Conservation (phyloP, 495 filamentous ascomycete genomes). For the Penicillium daleae region DNA sequence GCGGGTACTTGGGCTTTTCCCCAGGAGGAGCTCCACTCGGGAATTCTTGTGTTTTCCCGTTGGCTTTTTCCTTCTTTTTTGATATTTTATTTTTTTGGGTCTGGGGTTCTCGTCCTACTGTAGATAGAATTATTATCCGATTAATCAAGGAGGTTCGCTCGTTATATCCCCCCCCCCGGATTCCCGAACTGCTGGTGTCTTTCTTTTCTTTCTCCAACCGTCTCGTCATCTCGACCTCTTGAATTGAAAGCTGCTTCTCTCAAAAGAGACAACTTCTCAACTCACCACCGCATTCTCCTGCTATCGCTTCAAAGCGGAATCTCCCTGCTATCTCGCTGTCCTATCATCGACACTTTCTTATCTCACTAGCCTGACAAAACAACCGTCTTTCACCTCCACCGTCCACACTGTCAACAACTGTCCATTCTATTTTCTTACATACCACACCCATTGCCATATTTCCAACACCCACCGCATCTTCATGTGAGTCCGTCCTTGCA, state of each 20-base stretch:
- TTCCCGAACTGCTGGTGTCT: neutral
- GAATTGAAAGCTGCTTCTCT: neutral
- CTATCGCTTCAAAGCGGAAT: neutral
- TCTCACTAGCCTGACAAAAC: neutral
- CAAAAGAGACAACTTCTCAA: neutral
- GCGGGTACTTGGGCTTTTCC: neutral
- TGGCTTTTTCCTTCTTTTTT: neutral
- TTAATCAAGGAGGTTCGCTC: neutral
- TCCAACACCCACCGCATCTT: neutral
- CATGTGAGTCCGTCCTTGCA: slow-evolving; percentile 20
- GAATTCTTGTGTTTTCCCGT: neutral
- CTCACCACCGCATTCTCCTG: neutral
- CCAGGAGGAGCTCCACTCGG: neutral
- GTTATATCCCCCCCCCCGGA: neutral
- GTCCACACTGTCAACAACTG: neutral
- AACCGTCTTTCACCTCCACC: neutral
- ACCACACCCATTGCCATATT: neutral
- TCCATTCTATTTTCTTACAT: too few relatives aligned
- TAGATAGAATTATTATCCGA: neutral
- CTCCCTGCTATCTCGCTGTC: neutral
- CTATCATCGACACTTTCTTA: slow-evolving; percentile 4
- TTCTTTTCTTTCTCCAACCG: neutral
- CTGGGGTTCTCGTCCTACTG: neutral
- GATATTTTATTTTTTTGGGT: neutral
- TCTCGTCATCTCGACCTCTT: neutral